A percentile compares a stretch with the other conserved stretches of the same genome.
These are phyloP conservation scores for Puccinia novopanici DNA, from an alignment of 1,284 basidiomycete species.

Conservation along the genomic window DNA sequence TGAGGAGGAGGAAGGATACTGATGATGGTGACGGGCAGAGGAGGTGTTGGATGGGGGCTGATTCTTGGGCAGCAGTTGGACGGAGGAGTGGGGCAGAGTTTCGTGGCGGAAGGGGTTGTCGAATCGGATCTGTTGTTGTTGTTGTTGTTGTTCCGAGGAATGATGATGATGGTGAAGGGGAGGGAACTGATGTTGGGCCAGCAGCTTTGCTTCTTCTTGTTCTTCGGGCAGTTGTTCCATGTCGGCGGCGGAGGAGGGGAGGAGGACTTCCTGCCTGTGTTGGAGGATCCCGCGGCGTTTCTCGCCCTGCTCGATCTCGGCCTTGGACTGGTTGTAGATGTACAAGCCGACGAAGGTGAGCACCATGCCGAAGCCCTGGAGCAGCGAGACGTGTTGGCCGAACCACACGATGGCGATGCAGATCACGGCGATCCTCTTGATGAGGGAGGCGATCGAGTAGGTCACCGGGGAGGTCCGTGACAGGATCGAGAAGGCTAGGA, in stretches of 20 bases:
- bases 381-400: slow-evolving; percentile 76
- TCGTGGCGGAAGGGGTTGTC: slow-evolving; percentile 1
- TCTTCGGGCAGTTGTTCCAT: slow-evolving; percentile 20
- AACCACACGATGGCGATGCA: slow-evolving; percentile 98
- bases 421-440: slow-evolving; percentile 97
- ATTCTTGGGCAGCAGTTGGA: too few species aligned
- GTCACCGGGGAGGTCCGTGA: slow-evolving; percentile 95
- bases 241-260: slow-evolving; percentile 66
- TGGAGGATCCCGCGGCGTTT: slow-evolving; percentile 81
- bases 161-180: not conserved
- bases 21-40: too few species aligned
- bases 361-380: slow-evolving; percentile 84
- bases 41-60: not conserved
- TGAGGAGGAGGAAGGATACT: not conserved
- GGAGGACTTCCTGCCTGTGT: slow-evolving; percentile 70
- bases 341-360: slow-evolving; percentile 88
- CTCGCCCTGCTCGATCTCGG: slow-evolving; percentile 89
- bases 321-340: slow-evolving; percentile 93
- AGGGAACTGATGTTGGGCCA: not conserved
- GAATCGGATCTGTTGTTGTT: not conserved
- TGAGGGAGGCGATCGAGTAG: slow-evolving; percentile 94
- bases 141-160: not conserved
- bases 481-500: slow-evolving; percentile 94
- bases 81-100: not conserved
- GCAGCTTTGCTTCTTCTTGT: not conserved